Evolutionary conservation across 192 early-diverging fungal genomes (phyloP), one percentile per base, ranked within the genome.

Genomic region (Gigaspora rosea): DNA sequence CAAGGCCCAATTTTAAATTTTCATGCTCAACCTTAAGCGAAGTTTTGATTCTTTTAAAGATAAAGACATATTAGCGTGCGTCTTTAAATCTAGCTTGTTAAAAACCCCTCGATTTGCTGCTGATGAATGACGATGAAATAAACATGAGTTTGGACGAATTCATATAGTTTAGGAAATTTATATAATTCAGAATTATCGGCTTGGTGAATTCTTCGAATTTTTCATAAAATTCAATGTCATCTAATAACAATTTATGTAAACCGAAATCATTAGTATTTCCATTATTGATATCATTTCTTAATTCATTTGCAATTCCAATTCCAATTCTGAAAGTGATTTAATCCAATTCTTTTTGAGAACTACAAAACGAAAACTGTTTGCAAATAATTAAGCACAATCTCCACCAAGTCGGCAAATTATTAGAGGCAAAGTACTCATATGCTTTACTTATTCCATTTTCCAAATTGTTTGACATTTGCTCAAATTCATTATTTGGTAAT

Each of bases 51-150:
- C 36, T 41, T 41, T 41, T 41, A 41, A 41, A 5, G 36, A 41
- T 41, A 41, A 41, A 41, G 5, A 41, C 36, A 41, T 41, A 41
- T 41, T 41, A 41, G 36, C 36, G 5, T 41, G 36, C 2, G 36
- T 41, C 5, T 41, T 41, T 41, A 41, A 5, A 5, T 41, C 5
- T 3, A 41, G 36, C 15, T 58, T 58, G 9, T 70, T 70, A 33
- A 70, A 70, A 22, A 70, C 0, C 18, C 15, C 1, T 70, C 49
- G 5, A 70, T 13, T 47, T 70, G 68, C 8, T 70, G 47, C n/a
- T 70, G 10, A 52, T 70, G 4, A 49, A 70, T 52, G 20, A 70
- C 7, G 0, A 70, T 70, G 7, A 52, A 70, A 48, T 52, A 70
- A 51, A 70, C 49, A 22, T 36, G 6, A 13, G 5, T 32, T 51